phyloP scores from a whole-genome alignment of 805 yeast species.

The Kluyveromyces dobzhanskii region DNA sequence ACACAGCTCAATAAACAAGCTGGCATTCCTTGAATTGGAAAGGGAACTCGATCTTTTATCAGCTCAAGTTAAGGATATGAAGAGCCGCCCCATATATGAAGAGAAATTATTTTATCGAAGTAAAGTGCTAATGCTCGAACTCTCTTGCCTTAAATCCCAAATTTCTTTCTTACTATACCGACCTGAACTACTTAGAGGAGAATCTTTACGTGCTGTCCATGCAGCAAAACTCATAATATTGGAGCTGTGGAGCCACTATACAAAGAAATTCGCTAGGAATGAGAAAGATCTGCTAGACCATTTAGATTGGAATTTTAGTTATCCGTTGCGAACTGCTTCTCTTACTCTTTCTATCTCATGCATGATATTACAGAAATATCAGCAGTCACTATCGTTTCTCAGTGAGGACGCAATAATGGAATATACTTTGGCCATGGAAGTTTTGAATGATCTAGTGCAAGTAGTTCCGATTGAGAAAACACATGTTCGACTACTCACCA shows the following conservation, averaged over 20 bases:
- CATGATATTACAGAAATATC: conserved; percentile 2
- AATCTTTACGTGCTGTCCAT: conserved; percentile 4
- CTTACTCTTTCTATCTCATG: conserved; percentile 5
- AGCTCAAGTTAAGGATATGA: neutral
- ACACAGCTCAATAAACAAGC: neutral
- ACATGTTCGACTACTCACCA: neutral
- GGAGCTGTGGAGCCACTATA: conserved; percentile 6
- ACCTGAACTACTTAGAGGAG: neutral
- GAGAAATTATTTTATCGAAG: conserved; percentile 2
- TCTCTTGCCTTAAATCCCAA: conserved; percentile 5
- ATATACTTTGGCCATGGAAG: conserved; percentile 4
- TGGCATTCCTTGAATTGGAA: neutral
- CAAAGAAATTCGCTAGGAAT: conserved; percentile 2
- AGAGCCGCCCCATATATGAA: conserved; percentile 1
- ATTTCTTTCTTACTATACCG: conserved; percentile 4
- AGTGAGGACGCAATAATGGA: conserved; percentile 1
- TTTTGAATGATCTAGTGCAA: conserved; percentile 4
- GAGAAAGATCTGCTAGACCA: conserved; percentile 2
- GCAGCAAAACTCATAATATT: conserved; percentile 4
- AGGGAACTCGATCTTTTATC: conserved; percentile 1
- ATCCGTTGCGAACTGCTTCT: conserved; percentile 6
- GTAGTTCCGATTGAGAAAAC: conserved; percentile 4
- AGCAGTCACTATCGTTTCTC: conserved; percentile 1
- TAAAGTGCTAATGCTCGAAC: conserved; percentile 3
- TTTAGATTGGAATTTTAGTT: conserved; percentile 7